A percentile compares a stretch with the other conserved stretches of the same genome.
Evolutionary conservation across 306 rosid genomes (phyloP).

Genomic region (Dryas alaskensis): DNA sequence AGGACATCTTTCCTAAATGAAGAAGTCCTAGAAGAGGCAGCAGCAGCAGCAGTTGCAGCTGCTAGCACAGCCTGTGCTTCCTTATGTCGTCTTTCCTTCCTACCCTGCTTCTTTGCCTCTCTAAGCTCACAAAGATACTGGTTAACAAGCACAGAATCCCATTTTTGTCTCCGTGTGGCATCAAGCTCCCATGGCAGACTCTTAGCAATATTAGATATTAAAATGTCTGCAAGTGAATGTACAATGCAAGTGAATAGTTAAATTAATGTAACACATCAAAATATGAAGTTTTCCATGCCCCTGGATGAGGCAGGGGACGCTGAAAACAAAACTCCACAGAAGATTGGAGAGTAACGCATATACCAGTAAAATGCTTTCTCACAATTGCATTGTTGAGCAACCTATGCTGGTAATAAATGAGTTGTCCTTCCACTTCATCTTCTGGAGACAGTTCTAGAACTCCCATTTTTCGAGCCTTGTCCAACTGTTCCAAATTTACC

Average conservation of each 20-base stretch:
- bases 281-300: neutral
- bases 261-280: conserved; percentile 2
- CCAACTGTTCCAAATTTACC: conserved; percentile 43
- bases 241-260: conserved; percentile 26
- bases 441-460: conserved; percentile 51
- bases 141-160: conserved; percentile 86
- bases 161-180: conserved; percentile 52
- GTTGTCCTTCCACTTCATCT: conserved; percentile 91
- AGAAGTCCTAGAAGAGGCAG: conserved; percentile 85
- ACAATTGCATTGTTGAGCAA: conserved; percentile 59
- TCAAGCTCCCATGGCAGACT: conserved; percentile 79
- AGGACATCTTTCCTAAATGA: conserved; percentile 78
- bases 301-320: neutral
- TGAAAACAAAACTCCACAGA: conserved; percentile 15
- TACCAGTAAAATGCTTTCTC: conserved; percentile 64
- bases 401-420: conserved; percentile 70
- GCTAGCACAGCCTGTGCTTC: conserved; percentile 98
- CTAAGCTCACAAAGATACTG: conserved; percentile 71
- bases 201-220: conserved; percentile 55
- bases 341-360: conserved; percentile 21
- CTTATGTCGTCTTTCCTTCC: conserved; percentile 88
- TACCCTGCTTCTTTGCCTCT: conserved; percentile 96
- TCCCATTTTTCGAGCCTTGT: conserved; percentile 41
- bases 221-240: conserved; percentile 50
- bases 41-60: conserved; percentile 99